Evolutionary conservation across 176 grass and related monocot genomes (phyloP).

Genomic region (Rhynchospora breviuscula): DNA sequence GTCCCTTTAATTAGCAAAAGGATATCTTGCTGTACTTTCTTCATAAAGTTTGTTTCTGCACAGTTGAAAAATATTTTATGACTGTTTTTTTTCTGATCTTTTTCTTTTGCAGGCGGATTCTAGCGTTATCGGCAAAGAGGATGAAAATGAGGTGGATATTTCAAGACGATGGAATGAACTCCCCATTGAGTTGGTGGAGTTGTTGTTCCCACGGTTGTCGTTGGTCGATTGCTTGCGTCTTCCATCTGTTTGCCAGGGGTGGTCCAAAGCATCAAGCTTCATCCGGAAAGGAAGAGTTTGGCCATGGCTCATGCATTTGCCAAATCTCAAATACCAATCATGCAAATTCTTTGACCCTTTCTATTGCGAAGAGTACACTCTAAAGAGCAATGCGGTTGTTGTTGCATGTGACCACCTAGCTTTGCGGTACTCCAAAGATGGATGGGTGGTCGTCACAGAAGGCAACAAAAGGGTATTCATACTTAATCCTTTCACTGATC

Average conservation of each 20-base stretch:
- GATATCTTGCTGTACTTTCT: too few species aligned
- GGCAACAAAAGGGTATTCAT: background rate
- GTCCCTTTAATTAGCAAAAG: too few species aligned
- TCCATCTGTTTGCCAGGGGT: background rate
- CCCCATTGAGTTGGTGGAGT: background rate
- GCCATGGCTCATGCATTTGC: too few species aligned
- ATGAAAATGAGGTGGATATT: background rate
- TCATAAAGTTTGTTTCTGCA: too few species aligned
- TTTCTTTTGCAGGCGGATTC: too few species aligned
- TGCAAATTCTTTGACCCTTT: too few species aligned
- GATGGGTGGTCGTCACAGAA: too few species aligned
- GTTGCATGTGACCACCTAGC: background rate
- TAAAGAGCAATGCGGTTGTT: background rate
- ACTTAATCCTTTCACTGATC: slow-evolving; percentile 19
- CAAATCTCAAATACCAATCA: too few species aligned
- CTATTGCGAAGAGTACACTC: too few species aligned
- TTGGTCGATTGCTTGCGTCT: background rate
- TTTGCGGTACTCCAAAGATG: background rate
- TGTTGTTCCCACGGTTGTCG: too few species aligned
- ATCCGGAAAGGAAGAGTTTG: background rate
- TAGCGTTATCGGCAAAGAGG: background rate
- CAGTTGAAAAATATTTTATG: too few species aligned
- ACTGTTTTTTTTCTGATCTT: too few species aligned
- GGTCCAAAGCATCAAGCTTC: background rate
- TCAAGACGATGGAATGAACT: slow-evolving; percentile 7